Evolutionary conservation across 495 filamentous ascomycete species (phyloP).

Genomic region (Xylaria grammica): DNA sequence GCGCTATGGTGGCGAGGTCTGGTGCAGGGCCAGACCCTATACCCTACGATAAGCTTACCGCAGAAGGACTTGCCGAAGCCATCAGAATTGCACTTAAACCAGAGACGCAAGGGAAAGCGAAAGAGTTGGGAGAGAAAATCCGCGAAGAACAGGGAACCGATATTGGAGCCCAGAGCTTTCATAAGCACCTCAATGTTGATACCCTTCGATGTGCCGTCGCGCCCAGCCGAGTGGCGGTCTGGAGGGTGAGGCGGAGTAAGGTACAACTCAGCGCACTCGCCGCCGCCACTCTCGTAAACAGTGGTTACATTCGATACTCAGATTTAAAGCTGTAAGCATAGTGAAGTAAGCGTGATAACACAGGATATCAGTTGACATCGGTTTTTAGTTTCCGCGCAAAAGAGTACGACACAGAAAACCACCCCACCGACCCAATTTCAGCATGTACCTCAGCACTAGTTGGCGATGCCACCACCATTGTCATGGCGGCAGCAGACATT

Average conservation of each 20-base stretch:
- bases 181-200: conserved; percentile 67
- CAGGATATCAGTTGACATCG: conserved; percentile 27
- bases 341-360: not conserved
- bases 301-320: conserved; percentile 64
- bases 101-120: conserved; percentile 60
- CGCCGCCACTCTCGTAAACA: conserved; percentile 66
- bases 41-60: conserved; percentile 69
- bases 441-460: conserved; percentile 75
- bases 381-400: conserved; percentile 62
- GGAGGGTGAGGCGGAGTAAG: conserved; percentile 68
- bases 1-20: conserved; percentile 71
- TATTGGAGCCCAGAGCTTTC: conserved; percentile 70
- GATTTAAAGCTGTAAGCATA: conserved; percentile 69
- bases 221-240: conserved; percentile 69
- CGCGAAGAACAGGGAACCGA: conserved; percentile 67
- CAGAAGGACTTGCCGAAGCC: conserved; percentile 64
- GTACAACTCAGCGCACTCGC: conserved; percentile 71
- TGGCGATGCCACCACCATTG: conserved; percentile 73
- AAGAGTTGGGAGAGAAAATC: conserved; percentile 65
- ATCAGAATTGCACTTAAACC: conserved; percentile 64
- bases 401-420: conserved; percentile 74
- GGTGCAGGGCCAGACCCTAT: conserved; percentile 77
- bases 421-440: conserved; percentile 74
- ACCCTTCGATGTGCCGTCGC: conserved; percentile 66
- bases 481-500: conserved; percentile 83